Evolutionary conservation across 768 basidiomycete genomes (phyloP).

Genomic region (Lactifluus rugatus): DNA sequence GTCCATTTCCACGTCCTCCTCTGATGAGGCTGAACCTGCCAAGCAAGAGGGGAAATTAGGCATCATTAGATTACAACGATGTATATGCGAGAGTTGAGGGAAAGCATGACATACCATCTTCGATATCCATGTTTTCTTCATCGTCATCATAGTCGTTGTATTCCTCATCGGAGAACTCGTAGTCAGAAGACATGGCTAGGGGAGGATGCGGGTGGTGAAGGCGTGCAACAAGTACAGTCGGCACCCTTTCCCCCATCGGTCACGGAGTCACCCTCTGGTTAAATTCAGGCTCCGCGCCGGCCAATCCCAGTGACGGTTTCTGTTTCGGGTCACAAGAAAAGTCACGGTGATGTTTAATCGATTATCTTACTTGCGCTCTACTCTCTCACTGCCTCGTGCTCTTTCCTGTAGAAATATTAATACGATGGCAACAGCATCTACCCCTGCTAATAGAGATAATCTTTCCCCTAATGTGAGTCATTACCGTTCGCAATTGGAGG

Average conservation of each 20-base stretch:
- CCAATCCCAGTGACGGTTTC: neutral
- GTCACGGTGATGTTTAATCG: constrained; percentile 20
- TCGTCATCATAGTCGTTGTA: constrained; percentile 58
- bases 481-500: too few species aligned
- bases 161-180: constrained; percentile 56
- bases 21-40: constrained; percentile 35
- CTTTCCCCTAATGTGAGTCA: constrained; percentile 80
- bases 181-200: constrained; percentile 58
- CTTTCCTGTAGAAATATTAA: neutral
- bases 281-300: constrained; percentile 11
- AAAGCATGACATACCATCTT: constrained; percentile 36
- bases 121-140: constrained; percentile 54
- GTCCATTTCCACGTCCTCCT: constrained; percentile 66
- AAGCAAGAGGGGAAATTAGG: constrained; percentile 20
- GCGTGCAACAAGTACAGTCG: neutral
- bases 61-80: constrained; percentile 19
- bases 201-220: constrained; percentile 9
- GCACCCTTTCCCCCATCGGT: neutral
- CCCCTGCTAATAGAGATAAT: constrained; percentile 57
- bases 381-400: neutral
- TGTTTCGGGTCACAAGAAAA: constrained; percentile 1
- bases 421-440: constrained; percentile 32
- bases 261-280: neutral
- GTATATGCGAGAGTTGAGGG: constrained; percentile 10
- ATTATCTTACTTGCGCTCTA: neutral